phyloP scores from a whole-genome alignment of 2,329 filamentous ascomycete species.

The Cadophora sp. region DNA sequence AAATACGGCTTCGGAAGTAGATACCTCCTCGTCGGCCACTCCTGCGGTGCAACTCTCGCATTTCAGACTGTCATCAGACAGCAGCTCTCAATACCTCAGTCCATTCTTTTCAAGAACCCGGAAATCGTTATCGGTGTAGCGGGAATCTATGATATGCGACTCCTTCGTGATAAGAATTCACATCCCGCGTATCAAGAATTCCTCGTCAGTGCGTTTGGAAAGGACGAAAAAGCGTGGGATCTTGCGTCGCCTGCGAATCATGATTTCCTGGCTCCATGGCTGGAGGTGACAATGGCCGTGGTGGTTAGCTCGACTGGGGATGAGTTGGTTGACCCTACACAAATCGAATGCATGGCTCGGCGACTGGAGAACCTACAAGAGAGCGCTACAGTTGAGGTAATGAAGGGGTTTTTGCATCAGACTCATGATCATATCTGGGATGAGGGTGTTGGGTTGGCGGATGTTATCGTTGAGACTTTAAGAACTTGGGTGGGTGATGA shows the following conservation, averaged over 20 bases:
- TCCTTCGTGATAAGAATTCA: conserved; percentile 32
- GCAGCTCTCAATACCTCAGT: neutral
- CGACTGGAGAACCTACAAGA: neutral
- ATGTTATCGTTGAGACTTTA: conserved; percentile 9
- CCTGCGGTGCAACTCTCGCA: conserved; percentile 68
- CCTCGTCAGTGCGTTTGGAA: conserved; percentile 52
- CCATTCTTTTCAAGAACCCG: conserved; percentile 46
- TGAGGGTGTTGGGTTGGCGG: conserved; percentile 13
- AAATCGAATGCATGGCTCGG: conserved; percentile 38
- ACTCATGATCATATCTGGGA: conserved; percentile 17
- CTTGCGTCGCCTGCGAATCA: conserved; percentile 44
- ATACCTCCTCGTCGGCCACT: conserved; percentile 68
- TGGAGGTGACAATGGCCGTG: conserved; percentile 25
- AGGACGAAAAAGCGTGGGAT: conserved; percentile 57
- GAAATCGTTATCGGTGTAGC: conserved; percentile 63
- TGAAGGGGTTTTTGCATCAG: conserved; percentile 13
- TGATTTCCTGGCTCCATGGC: conserved; percentile 19
- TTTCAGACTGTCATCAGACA: conserved; percentile 56
- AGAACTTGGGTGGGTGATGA: neutral
- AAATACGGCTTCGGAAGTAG: conserved; percentile 52
- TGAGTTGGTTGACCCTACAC: conserved; percentile 42
- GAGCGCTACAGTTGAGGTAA: neutral
- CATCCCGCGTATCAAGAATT: conserved; percentile 36
- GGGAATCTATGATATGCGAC: conserved; percentile 69
- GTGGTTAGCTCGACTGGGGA: conserved; percentile 52